Evolutionary conservation across 345 rosid genomes (phyloP).

Genomic region (Salix caprea): DNA sequence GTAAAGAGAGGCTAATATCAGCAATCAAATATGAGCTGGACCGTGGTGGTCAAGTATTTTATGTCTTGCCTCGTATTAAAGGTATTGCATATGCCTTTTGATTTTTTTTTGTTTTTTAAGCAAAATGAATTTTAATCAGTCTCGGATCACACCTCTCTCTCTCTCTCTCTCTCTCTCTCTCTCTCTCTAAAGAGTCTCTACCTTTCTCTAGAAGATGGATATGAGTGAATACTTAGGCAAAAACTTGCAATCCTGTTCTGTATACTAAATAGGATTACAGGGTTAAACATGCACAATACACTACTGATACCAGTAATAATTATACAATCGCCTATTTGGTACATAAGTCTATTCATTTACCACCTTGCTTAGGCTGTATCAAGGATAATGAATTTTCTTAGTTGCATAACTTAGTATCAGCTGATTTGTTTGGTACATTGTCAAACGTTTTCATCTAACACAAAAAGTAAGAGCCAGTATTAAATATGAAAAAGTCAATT

Average conservation of each 20-base stretch:
- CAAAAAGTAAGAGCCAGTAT: background rate
- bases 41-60: slow-evolving; percentile 91
- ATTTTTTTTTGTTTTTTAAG: background rate
- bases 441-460: background rate
- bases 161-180: no score
- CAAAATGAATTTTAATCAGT: no score
- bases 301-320: background rate
- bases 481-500: background rate
- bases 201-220: no score
- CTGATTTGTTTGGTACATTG: background rate
- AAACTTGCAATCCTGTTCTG: background rate
- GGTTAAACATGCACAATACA: background rate
- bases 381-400: background rate
- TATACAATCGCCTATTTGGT: background rate
- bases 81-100: slow-evolving; percentile 34
- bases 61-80: slow-evolving; percentile 91
- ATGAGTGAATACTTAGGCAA: background rate
- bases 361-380: background rate
- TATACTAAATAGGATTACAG: background rate
- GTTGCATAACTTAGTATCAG: background rate
- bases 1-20: slow-evolving; percentile 54
- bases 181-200: no score
- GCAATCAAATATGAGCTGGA: slow-evolving; percentile 79
- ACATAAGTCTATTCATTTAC: background rate
- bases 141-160: no score